Evolutionary conservation across 108 stramenopile genomes (phyloP), one percentile per base, ranked within the genome.

Genomic region (Cyclotella distinguenda): DNA sequence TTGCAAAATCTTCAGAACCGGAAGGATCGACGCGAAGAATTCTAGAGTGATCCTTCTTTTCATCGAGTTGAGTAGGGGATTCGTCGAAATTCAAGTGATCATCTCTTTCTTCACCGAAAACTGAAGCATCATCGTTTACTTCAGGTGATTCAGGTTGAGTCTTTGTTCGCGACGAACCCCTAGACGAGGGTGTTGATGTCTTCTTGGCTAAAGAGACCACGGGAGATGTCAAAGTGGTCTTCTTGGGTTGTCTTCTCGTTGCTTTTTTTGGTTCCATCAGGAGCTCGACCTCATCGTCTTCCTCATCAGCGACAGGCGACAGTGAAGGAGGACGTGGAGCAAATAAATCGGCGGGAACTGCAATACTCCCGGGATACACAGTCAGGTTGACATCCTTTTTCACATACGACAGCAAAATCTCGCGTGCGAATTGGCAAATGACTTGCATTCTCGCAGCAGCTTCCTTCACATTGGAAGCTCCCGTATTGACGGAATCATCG

Each of bases 381-480:
- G 82, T 73, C 30, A 95, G 70, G 64, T 95, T 85, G 38, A 78
- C 80, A 73, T 95, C 93, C 42, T 83, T 91, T 65, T 95, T 95
- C 21, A 95, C 90, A 57, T 83, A 83, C 2, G 82, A 75, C 25
- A 91, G 60, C n/a, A 95, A 64, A 9, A 88, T 86, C 59, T 91
- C 84, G 28, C 93, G 77, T 2, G 93, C 87, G 43, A 71, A 81
- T 11, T 55, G 57, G 62, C 83, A 83, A 26, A 90, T 77, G 19
- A 66, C 69, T 34, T 73, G 81, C 66, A 95, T 68, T 62, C 82
- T 87, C 13, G 78, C 67, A 38, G 49, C 39, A 23, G 65, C 55
- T 46, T 70, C 52, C 30, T 62, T 46, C 34, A 45, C 67, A 1
- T 45, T 39, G 7, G 38, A 33, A 27, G 46, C 32, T n/a, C 48